phyloP scores from a whole-genome alignment of 306 rosid species.

The Cyamopsis tetragonoloba region DNA sequence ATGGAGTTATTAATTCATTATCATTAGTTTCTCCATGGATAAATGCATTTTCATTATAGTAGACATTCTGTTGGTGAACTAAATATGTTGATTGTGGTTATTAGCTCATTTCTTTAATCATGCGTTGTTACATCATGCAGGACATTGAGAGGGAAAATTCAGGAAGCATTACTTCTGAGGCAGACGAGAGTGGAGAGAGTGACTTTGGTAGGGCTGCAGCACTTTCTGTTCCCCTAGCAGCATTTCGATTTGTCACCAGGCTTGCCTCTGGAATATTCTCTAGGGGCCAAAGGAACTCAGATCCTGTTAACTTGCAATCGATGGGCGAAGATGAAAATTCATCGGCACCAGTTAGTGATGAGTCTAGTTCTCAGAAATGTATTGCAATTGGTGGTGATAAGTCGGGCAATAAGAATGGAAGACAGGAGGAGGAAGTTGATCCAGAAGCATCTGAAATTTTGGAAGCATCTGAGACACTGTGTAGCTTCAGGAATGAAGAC shows the following conservation, averaged over 20 bases:
- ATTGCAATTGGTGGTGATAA: conserved; percentile 29
- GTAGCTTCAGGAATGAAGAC: conserved; percentile 48
- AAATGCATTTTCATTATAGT: neutral
- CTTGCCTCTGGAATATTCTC: conserved; percentile 92
- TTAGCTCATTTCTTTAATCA: conserved; percentile 7
- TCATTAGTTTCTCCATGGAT: conserved; percentile 16
- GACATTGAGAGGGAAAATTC: conserved; percentile 55
- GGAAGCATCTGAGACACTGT: conserved; percentile 44
- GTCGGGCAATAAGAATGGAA: conserved; percentile 31
- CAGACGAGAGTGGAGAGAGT: conserved; percentile 58
- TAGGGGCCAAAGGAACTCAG: conserved; percentile 59
- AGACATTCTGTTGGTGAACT: conserved; percentile 17
- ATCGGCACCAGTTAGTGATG: conserved; percentile 38
- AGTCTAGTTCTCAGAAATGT: conserved; percentile 52
- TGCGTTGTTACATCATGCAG: conserved; percentile 44
- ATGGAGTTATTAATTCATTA: no score
- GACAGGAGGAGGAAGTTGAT: conserved; percentile 37
- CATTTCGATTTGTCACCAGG: conserved; percentile 74
- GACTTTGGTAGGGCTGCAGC: conserved; percentile 65
- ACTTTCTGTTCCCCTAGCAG: conserved; percentile 87
- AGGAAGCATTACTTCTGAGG: conserved; percentile 45
- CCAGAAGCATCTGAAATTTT: conserved; percentile 37
- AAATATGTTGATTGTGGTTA: conserved; percentile 23
- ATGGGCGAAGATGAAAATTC: conserved; percentile 42
- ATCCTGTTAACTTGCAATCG: conserved; percentile 43